Evolutionary conservation across 78 protist genomes (phyloP), one percentile per base, ranked within the genome.

Genomic region (Acrasis kona): DNA sequence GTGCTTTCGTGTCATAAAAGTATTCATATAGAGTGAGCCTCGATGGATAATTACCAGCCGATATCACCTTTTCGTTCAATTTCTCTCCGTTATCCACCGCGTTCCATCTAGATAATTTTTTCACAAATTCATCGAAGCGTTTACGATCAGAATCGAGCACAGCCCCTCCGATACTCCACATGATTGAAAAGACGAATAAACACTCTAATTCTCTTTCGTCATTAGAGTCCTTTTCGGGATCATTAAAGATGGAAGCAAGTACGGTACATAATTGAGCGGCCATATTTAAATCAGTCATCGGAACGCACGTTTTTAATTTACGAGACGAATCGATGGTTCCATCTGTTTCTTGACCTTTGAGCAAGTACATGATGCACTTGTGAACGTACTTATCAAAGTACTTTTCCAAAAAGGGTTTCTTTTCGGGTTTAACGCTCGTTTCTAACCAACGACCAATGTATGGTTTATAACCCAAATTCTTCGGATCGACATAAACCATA

Each of bases 401-500:
- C 34, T 0, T 19, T 72, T 6, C 0, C 50, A 88, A 81, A n/a
- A n/a, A n/a, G 8, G 4, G 3, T 31, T 82, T 86, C 10, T 19
- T 29, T 32, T 73, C 77, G 19, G 19, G 67, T 36, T 5, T n/a
- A 19, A 0, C 4, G 27, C 80, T 66, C 65, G 9, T 1, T n/a
- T 6, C 12, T 35, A 50, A 27, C 94, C 93, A 90, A 19, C 2
- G 68, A 29, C 30, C 8, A 58, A 73, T 0, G 78, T 31, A 87
- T 27, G 94, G 94, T 58, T 37, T 3, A 32, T 40, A 84, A 0
- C 91, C 87, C 27, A 93, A 72, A 71, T 93, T 87, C 76, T 84
- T 79, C 10, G 97, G 92, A 65, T 93, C 97, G 29, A 93, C 92
- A 39, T 61, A 93, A 28, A 93, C 95, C 91, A 93, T 93, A 31